A percentile compares a stretch with the other conserved stretches of the same genome.
Conservation (phyloP, 2,329 filamentous ascomycete species). For the Blastomyces silverae region DNA sequence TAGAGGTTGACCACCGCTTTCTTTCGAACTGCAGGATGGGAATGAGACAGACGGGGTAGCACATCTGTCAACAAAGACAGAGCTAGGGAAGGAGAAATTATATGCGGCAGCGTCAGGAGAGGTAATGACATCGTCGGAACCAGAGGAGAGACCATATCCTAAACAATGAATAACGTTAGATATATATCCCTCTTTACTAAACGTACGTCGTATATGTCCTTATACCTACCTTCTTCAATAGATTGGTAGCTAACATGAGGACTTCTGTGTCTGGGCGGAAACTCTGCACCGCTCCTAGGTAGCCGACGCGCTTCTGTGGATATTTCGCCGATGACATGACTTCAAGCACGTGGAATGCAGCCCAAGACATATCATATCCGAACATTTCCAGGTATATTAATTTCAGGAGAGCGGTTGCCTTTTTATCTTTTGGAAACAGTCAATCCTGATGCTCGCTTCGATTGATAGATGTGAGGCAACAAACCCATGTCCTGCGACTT, state of each 20-base stretch:
- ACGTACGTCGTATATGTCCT: slow-evolving; percentile 1
- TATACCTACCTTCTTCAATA: slow-evolving; percentile 72
- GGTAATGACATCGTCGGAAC: slow-evolving; percentile 75
- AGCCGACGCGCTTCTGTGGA: slow-evolving; percentile 89
- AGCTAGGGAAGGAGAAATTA: slow-evolving; percentile 86
- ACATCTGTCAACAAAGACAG: slow-evolving; percentile 83
- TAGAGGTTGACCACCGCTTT: slow-evolving; percentile 96
- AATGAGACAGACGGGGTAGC: slow-evolving; percentile 78
- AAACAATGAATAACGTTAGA: slow-evolving; percentile 9
- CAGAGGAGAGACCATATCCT: slow-evolving; percentile 58
- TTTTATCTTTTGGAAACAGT: slow-evolving; percentile 60
- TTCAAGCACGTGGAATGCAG: slow-evolving; percentile 94
- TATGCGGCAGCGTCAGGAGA: slow-evolving; percentile 82
- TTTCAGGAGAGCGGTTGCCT: slow-evolving; percentile 92
- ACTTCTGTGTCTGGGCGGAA: slow-evolving; percentile 95
- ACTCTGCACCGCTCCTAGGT: slow-evolving; percentile 90
- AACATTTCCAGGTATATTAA: slow-evolving; percentile 98
- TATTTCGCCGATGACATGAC: slow-evolving; percentile 98
- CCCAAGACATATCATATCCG: slow-evolving; percentile 99
- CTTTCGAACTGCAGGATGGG: slow-evolving; percentile 77
- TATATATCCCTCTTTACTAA: slow-evolving; percentile 19
- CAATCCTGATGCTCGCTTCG: slow-evolving; percentile 8
- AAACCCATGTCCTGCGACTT: slow-evolving; percentile 85
- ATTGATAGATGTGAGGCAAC: slow-evolving; percentile 28
- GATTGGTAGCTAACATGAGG: slow-evolving; percentile 92